Evolutionary conservation across 371 early-diverging fungal species (phyloP), one percentile per base, ranked within the genome.

Genomic region (Batkoa obscura): DNA sequence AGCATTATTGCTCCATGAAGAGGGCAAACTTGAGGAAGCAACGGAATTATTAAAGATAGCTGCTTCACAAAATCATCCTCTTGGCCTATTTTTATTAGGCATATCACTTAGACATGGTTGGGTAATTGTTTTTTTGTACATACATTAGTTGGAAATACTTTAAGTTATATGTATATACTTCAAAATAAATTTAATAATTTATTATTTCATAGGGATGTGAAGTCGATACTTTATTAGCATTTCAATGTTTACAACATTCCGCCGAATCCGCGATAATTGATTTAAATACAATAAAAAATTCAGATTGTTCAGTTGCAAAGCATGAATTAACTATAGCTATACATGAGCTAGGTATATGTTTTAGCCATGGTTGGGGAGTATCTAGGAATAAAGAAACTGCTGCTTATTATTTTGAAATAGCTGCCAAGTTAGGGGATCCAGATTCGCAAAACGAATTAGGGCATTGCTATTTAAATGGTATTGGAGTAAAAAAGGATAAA

Each of bases 331-430:
- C 80, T 1, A 67, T 89, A 59, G 90, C 90, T 2, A 81, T 93
- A 48, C 85, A 84, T 64, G 92, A 90, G 66, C 72, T 94, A 2
- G 63, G 63, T 1, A 71, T 84, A 62, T 81, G 79, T 59, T 91
- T 84, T 66, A 74, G 80, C 34, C 87, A 90, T 65, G 94, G 94
- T 8, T 94, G 94, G 94, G 92, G 94, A 39, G 89, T 82, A 17
- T 73, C 76, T 30, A 86, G 82, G 59, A 75, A 80, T 64, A 76
- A 84, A 60, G 71, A 74, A 52, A 83, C 80, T 3, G 90, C 90
- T 0, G 75, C 78, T 0, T 86, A 87, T 59, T 92, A 89, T 60
- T 84, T 86, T 66, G 79, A 84, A 61, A 79, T 91, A 17, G 86
- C 94, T 2, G 84, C 91, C 0, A 76, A 89, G 58, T 42, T 62